phyloP scores from a whole-genome alignment of 768 basidiomycete genomes.

The Boletus vermiculosoides region DNA sequence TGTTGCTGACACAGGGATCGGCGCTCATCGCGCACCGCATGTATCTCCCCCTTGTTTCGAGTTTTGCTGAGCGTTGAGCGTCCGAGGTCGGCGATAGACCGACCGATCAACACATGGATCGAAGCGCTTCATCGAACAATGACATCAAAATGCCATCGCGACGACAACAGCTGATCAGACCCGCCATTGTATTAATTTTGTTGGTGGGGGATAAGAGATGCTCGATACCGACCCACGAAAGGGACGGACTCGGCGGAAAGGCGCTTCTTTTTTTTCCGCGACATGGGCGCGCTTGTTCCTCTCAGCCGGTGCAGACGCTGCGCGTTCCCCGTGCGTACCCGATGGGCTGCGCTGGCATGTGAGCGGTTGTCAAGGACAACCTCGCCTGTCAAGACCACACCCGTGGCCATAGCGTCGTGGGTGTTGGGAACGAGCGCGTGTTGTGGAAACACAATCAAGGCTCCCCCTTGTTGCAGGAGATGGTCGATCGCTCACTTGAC shows the following conservation, averaged over 20 bases:
- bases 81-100: neutral
- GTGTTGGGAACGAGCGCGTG: neutral
- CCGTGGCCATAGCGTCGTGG: neutral
- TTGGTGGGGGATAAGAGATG: neutral
- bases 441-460: neutral
- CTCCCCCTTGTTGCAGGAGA: neutral
- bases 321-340: neutral
- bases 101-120: conserved; percentile 6
- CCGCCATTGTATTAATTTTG: neutral
- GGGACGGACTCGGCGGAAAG: neutral
- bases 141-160: neutral
- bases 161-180: neutral
- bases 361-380: neutral
- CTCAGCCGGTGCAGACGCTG: neutral
- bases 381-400: neutral
- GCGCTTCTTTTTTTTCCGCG: neutral
- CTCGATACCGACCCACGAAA: neutral
- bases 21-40: neutral
- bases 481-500: neutral
- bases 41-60: neutral
- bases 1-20: neutral
- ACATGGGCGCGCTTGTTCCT: neutral
- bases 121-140: neutral
- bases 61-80: neutral
- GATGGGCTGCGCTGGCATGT: neutral